Evolutionary conservation across 2,329 filamentous ascomycete genomes (phyloP).

Genomic region (Colletotrichum magnum): DNA sequence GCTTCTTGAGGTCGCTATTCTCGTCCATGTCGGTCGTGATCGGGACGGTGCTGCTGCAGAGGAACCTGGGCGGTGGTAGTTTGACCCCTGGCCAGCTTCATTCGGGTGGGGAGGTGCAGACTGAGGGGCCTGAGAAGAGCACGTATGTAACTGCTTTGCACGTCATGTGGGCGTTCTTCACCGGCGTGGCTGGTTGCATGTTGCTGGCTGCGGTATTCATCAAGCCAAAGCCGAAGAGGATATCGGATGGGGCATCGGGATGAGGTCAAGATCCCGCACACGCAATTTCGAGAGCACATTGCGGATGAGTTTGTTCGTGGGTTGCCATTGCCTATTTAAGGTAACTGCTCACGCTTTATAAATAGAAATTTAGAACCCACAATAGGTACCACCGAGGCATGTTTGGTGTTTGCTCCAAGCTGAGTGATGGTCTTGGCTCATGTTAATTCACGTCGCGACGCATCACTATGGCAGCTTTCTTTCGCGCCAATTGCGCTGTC

Average conservation of each 20-base stretch:
- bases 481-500: too few species aligned
- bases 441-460: too few species aligned
- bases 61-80: constrained; percentile 2
- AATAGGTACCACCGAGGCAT: too few species aligned
- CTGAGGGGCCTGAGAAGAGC: background rate
- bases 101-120: background rate
- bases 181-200: constrained; percentile 10
- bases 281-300: background rate
- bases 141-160: constrained; percentile 17
- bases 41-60: constrained; percentile 72
- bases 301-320: too few species aligned
- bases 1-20: constrained; percentile 68
- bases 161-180: constrained; percentile 33
- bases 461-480: too few species aligned
- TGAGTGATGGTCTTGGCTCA: too few species aligned
- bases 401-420: too few species aligned
- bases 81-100: constrained; percentile 12
- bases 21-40: constrained; percentile 70
- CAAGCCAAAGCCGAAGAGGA: constrained; percentile 20
- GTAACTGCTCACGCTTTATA: too few species aligned
- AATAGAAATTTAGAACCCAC: too few species aligned
- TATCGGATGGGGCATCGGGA: background rate
- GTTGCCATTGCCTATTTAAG: too few species aligned
- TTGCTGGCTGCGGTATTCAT: constrained; percentile 20
- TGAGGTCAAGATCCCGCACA: background rate